phyloP scores from a whole-genome alignment of 495 filamentous ascomycete species.

The Aspergillus hancockii region DNA sequence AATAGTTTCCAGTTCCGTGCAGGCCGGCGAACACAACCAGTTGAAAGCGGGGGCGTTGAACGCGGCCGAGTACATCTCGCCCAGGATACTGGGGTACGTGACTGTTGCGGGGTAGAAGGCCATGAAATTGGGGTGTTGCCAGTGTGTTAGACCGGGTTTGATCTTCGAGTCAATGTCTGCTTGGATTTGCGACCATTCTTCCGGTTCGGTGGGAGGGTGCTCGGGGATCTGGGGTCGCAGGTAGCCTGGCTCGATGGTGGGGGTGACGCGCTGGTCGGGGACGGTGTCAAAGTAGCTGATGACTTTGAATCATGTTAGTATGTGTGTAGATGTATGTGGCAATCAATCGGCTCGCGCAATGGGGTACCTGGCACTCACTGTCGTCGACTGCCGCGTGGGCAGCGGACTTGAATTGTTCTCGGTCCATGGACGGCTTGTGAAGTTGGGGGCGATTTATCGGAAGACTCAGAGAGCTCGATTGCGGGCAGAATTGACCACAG shows the following conservation, averaged over 20 bases:
- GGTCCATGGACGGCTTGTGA: constrained; percentile 62
- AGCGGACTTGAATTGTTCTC: constrained; percentile 76
- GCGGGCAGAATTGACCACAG: not conserved
- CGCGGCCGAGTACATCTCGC: constrained; percentile 87
- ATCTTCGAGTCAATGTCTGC: constrained; percentile 85
- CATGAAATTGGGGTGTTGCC: constrained; percentile 95
- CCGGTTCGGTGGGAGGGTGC: constrained; percentile 69
- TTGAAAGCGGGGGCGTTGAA: constrained; percentile 94
- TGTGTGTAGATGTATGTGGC: not conserved
- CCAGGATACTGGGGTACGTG: constrained; percentile 84
- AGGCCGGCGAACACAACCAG: constrained; percentile 92
- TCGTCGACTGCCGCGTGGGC: constrained; percentile 83
- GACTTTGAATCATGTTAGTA: constrained; percentile 51
- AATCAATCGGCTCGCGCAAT: not conserved
- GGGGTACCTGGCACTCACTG: constrained; percentile 53
- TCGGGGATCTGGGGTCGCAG: constrained; percentile 75
- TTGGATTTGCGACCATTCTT: constrained; percentile 80
- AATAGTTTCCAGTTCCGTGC: constrained; percentile 95
- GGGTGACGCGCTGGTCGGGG: constrained; percentile 68
- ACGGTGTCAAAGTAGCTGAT: constrained; percentile 80
- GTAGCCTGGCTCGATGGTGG: constrained; percentile 83
- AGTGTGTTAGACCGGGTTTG: constrained; percentile 92
- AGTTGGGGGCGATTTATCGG: not conserved
- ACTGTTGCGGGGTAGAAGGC: constrained; percentile 89
- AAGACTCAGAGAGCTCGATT: not conserved